Evolutionary conservation across 2,329 filamentous ascomycete species (phyloP).

Genomic region (Drechslera avenae): DNA sequence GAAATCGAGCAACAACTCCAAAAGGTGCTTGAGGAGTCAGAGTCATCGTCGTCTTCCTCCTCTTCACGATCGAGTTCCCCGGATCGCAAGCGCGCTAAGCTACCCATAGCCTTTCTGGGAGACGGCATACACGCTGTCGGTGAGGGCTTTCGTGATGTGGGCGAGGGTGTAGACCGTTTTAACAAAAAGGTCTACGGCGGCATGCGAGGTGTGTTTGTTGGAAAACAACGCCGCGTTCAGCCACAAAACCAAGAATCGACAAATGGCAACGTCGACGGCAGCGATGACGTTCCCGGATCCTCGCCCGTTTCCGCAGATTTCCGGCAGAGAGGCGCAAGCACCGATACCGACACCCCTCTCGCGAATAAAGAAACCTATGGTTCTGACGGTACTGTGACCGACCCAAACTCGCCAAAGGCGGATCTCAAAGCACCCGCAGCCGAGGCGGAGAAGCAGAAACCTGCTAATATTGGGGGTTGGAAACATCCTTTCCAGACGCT

Average conservation of each 20-base stretch:
- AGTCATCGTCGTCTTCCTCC: slow-evolving; percentile 40
- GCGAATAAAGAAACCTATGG: slow-evolving; percentile 33
- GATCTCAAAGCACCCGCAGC: slow-evolving; percentile 23
- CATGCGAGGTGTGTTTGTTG: slow-evolving; percentile 42
- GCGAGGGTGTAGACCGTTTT: slow-evolving; percentile 49
- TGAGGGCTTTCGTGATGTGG: slow-evolving; percentile 58
- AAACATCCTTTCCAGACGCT: slow-evolving; percentile 29
- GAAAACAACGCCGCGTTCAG: slow-evolving; percentile 16
- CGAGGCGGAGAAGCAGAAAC: slow-evolving; percentile 24
- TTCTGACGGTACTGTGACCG: slow-evolving; percentile 26
- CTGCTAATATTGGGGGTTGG: slow-evolving; percentile 22
- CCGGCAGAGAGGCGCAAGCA: slow-evolving; percentile 33
- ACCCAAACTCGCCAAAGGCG: slow-evolving; percentile 31
- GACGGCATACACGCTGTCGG: slow-evolving; percentile 50
- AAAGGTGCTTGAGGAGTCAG: slow-evolving; percentile 49
- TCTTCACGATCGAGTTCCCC: slow-evolving; percentile 44
- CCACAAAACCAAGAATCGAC: slow-evolving; percentile 22
- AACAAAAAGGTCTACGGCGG: slow-evolving; percentile 49
- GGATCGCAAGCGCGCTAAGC: slow-evolving; percentile 32
- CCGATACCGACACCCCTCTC: slow-evolving; percentile 41
- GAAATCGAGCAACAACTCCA: slow-evolving; percentile 58
- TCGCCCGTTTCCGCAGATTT: slow-evolving; percentile 40
- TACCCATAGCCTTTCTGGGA: slow-evolving; percentile 56
- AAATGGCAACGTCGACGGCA: slow-evolving; percentile 21
- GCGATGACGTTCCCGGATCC: slow-evolving; percentile 24